Conservation (phyloP, 441 rosid species). For the Syzygium syzygioides region DNA sequence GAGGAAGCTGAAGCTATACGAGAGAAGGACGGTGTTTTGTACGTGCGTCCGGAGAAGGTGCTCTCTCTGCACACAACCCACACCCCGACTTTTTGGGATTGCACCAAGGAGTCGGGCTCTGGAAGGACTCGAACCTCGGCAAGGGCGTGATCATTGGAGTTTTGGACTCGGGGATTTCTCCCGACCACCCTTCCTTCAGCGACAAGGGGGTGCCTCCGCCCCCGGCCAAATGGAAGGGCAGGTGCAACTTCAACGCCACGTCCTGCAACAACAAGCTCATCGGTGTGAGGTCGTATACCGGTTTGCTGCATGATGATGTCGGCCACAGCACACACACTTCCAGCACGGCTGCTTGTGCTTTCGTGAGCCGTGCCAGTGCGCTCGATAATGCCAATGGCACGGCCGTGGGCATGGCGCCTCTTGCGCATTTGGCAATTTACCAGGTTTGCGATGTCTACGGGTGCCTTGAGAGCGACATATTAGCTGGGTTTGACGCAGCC, state of each 20-base stretch:
- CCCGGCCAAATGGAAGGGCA: neutral
- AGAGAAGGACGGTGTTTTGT: neutral
- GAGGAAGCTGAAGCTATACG: neutral
- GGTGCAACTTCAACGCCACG: neutral
- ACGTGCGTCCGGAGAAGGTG: neutral
- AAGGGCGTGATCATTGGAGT: neutral
- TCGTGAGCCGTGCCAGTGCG: neutral
- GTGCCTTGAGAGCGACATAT: neutral
- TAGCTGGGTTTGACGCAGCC: neutral
- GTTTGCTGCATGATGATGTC: fast-evolving
- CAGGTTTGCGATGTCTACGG: neutral
- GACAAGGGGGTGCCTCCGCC: neutral
- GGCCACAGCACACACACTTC: neutral
- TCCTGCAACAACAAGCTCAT: neutral
- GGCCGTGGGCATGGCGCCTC: neutral
- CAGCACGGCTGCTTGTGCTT: neutral
- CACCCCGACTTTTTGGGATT: neutral
- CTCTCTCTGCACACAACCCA: neutral
- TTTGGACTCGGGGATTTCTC: neutral
- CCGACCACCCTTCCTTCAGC: neutral
- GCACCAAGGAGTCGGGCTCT: neutral
- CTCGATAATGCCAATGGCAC: neutral
- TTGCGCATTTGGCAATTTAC: neutral
- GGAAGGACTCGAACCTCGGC: neutral
- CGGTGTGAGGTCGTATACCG: neutral